phyloP scores from a whole-genome alignment of 495 filamentous ascomycete genomes.

The Neurospora sp. region DNA sequence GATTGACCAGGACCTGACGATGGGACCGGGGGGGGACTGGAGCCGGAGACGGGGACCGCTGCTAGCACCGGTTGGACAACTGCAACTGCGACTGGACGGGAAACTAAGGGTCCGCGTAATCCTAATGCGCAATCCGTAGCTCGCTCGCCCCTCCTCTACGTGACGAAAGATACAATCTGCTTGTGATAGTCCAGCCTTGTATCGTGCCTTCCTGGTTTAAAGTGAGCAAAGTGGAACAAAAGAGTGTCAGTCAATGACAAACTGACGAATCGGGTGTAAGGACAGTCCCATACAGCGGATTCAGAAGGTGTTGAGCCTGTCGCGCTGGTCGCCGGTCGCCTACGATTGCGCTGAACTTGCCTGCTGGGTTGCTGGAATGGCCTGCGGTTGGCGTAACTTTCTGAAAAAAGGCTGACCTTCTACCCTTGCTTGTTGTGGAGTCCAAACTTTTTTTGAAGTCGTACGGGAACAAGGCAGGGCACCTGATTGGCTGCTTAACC shows the following conservation, averaged over 20 bases:
- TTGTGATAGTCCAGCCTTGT: not conserved
- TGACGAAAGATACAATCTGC: not conserved
- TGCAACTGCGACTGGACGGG: not conserved
- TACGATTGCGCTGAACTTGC: not conserved
- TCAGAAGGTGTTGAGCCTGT: not conserved
- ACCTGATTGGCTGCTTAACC: not conserved
- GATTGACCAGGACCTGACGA: not conserved
- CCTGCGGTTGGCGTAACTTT: not conserved
- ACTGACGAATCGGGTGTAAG: not conserved
- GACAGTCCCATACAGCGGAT: not conserved
- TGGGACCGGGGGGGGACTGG: not conserved
- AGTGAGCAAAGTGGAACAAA: not conserved
- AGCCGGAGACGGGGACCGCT: not conserved
- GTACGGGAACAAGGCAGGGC: not conserved
- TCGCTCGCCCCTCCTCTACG: not conserved
- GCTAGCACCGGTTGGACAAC: not conserved
- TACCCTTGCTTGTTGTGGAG: not conserved
- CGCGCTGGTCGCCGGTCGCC: not conserved
- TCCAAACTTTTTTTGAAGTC: slow-evolving; percentile 5
- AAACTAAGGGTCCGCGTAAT: not conserved
- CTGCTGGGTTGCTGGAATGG: not conserved
- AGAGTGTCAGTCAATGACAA: not conserved
- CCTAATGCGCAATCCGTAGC: not conserved
- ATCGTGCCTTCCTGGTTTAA: not conserved
- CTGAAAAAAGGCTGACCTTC: not conserved